Percentiles rank a stretch among this genome's conserved stretches.
These are phyloP conservation scores for Huntiella omanensis DNA, from an alignment of 2,329 filamentous ascomycete species.

Conservation along the genomic window DNA sequence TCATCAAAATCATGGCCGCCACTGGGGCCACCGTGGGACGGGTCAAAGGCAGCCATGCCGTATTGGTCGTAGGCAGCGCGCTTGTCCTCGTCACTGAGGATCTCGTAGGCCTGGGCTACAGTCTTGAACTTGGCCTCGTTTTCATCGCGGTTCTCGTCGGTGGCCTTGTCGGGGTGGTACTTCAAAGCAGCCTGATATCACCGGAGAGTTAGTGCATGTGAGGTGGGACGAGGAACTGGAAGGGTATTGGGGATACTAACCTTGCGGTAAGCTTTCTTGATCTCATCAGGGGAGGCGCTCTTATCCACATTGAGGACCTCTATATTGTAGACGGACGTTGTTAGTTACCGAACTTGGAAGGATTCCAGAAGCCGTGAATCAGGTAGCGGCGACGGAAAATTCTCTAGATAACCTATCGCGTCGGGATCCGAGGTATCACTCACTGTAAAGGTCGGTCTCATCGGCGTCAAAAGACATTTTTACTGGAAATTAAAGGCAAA, in stretches of 20 bases:
- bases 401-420: background rate
- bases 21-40: slow-evolving; percentile 25
- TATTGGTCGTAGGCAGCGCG: slow-evolving; percentile 80
- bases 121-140: slow-evolving; percentile 87
- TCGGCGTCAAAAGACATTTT: slow-evolving; percentile 14
- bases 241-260: slow-evolving; percentile 24
- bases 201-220: background rate
- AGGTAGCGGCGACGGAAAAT: background rate
- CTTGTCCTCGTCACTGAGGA: slow-evolving; percentile 89
- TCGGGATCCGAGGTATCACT: slow-evolving; percentile 11
- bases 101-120: slow-evolving; percentile 89
- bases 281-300: slow-evolving; percentile 54
- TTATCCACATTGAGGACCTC: slow-evolving; percentile 63
- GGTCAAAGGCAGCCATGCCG: slow-evolving; percentile 90
- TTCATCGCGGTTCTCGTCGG: slow-evolving; percentile 64
- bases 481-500: slow-evolving; percentile 6
- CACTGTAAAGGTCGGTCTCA: slow-evolving; percentile 45
- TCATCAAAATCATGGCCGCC: slow-evolving; percentile 73
- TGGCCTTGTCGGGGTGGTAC: slow-evolving; percentile 90
- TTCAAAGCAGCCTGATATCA: slow-evolving; percentile 53
- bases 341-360: slow-evolving; percentile 1
- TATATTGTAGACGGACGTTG: slow-evolving; percentile 19
- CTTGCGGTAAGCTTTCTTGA: slow-evolving; percentile 95
- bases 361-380: background rate
- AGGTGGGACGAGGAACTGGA: background rate